phyloP scores from a whole-genome alignment of 768 basidiomycete genomes.

The Scleroderma citrinum region DNA sequence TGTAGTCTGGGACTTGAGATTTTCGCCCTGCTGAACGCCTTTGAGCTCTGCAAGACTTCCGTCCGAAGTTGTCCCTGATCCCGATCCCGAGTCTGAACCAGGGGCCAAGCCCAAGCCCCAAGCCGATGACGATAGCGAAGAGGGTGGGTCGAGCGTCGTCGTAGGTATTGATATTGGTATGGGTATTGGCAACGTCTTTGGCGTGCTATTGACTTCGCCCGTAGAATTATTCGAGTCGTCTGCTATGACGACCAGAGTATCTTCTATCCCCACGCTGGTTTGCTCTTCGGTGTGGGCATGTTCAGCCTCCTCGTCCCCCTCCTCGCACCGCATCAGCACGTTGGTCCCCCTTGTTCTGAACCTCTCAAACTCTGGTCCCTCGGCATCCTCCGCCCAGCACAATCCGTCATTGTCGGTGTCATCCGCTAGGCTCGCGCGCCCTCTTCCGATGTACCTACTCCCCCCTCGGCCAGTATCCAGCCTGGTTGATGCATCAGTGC shows the following conservation, averaged over 20 bases:
- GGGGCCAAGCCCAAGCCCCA: neutral
- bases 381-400: slow-evolving; percentile 48
- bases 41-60: slow-evolving; percentile 40
- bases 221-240: neutral
- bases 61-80: slow-evolving; percentile 43
- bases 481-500: slow-evolving; percentile 1
- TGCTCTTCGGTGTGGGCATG: neutral
- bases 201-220: neutral
- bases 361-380: slow-evolving; percentile 27
- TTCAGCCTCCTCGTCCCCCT: slow-evolving; percentile 14
- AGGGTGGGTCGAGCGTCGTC: neutral
- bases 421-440: neutral
- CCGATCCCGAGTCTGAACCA: slow-evolving; percentile 11
- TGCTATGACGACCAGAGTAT: neutral
- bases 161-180: slow-evolving; percentile 8
- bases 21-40: neutral
- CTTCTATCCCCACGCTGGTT: neutral
- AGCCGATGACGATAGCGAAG: neutral
- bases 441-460: neutral
- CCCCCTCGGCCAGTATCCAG: neutral
- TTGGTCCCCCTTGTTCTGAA: slow-evolving; percentile 13
- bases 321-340: slow-evolving; percentile 16
- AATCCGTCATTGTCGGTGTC: slow-evolving; percentile 33
- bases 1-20: neutral
- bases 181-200: neutral